These are phyloP conservation scores for Trichosporon faecale DNA, from an alignment of 1,284 basidiomycete species.

Conservation along the genomic window DNA sequence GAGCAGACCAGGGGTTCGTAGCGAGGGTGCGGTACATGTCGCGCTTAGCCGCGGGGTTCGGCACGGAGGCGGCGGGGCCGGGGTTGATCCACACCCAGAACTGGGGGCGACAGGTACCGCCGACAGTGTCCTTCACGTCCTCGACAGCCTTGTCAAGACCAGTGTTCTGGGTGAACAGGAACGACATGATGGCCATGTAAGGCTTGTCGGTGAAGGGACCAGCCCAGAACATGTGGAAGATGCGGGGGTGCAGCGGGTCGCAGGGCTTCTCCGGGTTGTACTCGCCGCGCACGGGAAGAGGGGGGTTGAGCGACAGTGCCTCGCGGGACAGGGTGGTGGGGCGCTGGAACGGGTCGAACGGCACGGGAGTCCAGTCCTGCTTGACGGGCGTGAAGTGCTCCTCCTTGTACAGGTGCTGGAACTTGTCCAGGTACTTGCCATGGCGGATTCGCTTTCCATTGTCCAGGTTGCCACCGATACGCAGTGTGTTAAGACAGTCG, in stretches of 20 bases:
- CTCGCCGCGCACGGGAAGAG: slow-evolving; percentile 37
- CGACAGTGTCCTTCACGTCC: slow-evolving; percentile 30
- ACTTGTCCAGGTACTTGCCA: slow-evolving; percentile 59
- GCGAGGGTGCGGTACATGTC: slow-evolving; percentile 67
- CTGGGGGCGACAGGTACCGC: slow-evolving; percentile 63
- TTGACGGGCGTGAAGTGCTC: slow-evolving; percentile 9
- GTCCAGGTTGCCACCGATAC: slow-evolving; percentile 65
- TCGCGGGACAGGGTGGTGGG: slow-evolving; percentile 33
- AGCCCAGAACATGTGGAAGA: slow-evolving; percentile 85
- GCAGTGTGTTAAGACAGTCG: slow-evolving; percentile 70
- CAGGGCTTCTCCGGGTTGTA: slow-evolving; percentile 56
- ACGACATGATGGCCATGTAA: slow-evolving; percentile 72
- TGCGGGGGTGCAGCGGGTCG: slow-evolving; percentile 65
- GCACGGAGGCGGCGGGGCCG: slow-evolving; percentile 63
- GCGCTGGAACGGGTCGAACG: slow-evolving; percentile 22
- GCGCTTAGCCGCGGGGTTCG: slow-evolving; percentile 65
- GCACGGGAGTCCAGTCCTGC: slow-evolving; percentile 16
- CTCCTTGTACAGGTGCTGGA: slow-evolving; percentile 61
- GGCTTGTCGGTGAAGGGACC: slow-evolving; percentile 80
- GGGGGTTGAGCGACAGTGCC: slow-evolving; percentile 40
- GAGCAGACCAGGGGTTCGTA: slow-evolving; percentile 76
- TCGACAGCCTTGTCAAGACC: slow-evolving; percentile 58
- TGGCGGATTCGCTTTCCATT: slow-evolving; percentile 60
- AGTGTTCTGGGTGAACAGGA: slow-evolving; percentile 77
- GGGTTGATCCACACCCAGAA: slow-evolving; percentile 88